These are phyloP conservation scores for Chlamydomonas sp. DNA, from an alignment of 139 green algal genomes.

Conservation along the genomic window DNA sequence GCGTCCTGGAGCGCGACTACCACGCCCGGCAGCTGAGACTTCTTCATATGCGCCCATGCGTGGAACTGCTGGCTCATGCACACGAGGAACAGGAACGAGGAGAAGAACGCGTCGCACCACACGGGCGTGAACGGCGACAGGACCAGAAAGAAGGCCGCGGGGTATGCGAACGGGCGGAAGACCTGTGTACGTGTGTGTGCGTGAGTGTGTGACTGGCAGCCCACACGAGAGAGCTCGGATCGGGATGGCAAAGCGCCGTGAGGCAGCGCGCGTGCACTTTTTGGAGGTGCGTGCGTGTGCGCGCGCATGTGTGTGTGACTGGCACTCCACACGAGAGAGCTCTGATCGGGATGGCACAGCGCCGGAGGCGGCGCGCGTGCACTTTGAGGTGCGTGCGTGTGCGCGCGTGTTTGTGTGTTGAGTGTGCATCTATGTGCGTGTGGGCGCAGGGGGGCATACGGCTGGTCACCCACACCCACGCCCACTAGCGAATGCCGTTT, in stretches of 20 bases:
- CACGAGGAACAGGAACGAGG: conserved; percentile 66
- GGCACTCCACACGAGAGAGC: too few species aligned
- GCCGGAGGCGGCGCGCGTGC: too few species aligned
- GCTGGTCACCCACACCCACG: neutral
- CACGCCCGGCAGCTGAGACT: conserved; percentile 58
- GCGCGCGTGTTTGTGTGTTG: too few species aligned
- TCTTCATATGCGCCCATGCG: conserved; percentile 90
- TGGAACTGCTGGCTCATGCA: conserved; percentile 96
- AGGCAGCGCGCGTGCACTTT: too few species aligned
- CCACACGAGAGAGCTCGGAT: neutral
- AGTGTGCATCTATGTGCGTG: too few species aligned
- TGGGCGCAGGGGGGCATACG: too few species aligned
- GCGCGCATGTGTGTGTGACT: too few species aligned
- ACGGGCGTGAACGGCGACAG: conserved; percentile 31
- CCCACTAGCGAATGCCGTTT: too few species aligned
- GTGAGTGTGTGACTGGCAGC: neutral
- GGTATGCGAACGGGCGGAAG: conserved; percentile 37
- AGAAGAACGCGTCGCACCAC: conserved; percentile 52
- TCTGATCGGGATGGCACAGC: neutral
- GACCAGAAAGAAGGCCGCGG: conserved; percentile 32
- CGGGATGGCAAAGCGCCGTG: too few species aligned
- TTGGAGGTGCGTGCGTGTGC: too few species aligned
- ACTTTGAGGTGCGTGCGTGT: too few species aligned
- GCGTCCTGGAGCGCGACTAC: conserved; percentile 56
- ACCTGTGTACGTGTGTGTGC: conserved; percentile 35